Percentiles rank a stretch among this genome's conserved stretches.
phyloP scores from a whole-genome alignment of 768 basidiomycete species.

The Psilocybe azurescens region DNA sequence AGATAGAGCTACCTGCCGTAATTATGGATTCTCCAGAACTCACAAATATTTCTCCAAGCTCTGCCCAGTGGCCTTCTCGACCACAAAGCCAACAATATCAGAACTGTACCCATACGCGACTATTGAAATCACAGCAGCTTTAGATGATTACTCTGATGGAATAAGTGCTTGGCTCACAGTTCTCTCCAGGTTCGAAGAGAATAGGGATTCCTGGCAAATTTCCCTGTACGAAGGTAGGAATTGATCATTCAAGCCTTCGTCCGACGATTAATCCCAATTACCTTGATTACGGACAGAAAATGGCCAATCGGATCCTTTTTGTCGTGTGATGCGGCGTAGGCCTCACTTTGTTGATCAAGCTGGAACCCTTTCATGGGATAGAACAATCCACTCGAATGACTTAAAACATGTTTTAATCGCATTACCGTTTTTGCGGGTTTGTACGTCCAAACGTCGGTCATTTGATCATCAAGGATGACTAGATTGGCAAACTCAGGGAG shows the following conservation, averaged over 20 bases:
- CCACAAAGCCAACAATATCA: conserved; percentile 36
- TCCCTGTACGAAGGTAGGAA: conserved; percentile 18
- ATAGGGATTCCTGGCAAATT: conserved; percentile 29
- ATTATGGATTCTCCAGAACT: conserved; percentile 31
- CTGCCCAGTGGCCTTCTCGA: conserved; percentile 34
- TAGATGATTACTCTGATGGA: not conserved
- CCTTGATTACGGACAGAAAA: conserved; percentile 25
- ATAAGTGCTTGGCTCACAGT: conserved; percentile 24
- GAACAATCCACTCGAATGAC: conserved; percentile 34
- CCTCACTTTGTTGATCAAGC: not conserved
- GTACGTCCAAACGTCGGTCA: conserved; percentile 11
- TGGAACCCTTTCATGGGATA: conserved; percentile 21
- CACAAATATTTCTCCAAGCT: conserved; percentile 34
- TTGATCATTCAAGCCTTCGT: no score
- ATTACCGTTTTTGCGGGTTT: conserved; percentile 28
- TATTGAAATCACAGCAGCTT: conserved; percentile 1
- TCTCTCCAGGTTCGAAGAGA: conserved; percentile 35
- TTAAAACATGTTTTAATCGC: conserved; percentile 32
- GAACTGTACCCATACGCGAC: conserved; percentile 37
- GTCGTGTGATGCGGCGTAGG: conserved; percentile 8
- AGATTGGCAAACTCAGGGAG: conserved; percentile 29
- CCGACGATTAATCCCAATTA: not conserved
- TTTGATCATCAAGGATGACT: conserved; percentile 22
- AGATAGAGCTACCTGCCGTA: conserved; percentile 27
- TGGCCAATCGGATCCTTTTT: conserved; percentile 13